Evolutionary conservation across 176 grass and related monocot genomes (phyloP), one percentile per base, ranked within the genome.

Genomic region (Themeda triandra): DNA sequence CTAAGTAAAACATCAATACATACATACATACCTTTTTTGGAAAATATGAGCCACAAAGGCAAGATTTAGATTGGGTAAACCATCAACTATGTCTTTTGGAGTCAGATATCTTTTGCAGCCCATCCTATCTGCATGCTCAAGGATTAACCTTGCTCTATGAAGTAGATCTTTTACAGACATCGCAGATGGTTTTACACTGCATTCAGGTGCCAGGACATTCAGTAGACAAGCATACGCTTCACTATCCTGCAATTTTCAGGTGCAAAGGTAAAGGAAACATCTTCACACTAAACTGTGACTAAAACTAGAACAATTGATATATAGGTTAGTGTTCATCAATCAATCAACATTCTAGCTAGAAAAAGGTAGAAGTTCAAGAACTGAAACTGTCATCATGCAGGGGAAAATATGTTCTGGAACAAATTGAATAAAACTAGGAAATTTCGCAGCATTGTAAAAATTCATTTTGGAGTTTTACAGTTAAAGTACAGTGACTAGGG

Each of bases 11-110:
- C 2, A 69, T 51, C 32, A 64, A 37, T 25, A 9, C 6, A 24
- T 64, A 6, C 29, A 64, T 86, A 10, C 29, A 64, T 86, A 98
- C 96, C 96, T 95, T 94, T 95, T 98, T 71, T 95, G 93, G 78
- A 98, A 98, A 87, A 98, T 89, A 90, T 98, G 96, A 46, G 96
- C 96, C 62, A 98, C 93, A 84, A 98, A 98, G 15, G 96, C 96
- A 45, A 98, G 96, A 82, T 98, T 98, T 48, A 98, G 93, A 93
- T 98, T 98, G 79, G 89, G 93, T 72, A 89, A 95, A 66, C 96
- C 96, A 45, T 94, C 93, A 82, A 98, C 93, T 78, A 98, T 95
- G 81, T 98, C 96, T 90, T 90, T 95, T 40, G 96, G 96, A n/a
- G 91, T 88, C 39, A 98, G 78, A 77, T 95, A 98, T 90, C 96